These are phyloP conservation scores for Herpetospermum pedunculosum DNA, from an alignment of 306 rosid species.

Conservation along the genomic window DNA sequence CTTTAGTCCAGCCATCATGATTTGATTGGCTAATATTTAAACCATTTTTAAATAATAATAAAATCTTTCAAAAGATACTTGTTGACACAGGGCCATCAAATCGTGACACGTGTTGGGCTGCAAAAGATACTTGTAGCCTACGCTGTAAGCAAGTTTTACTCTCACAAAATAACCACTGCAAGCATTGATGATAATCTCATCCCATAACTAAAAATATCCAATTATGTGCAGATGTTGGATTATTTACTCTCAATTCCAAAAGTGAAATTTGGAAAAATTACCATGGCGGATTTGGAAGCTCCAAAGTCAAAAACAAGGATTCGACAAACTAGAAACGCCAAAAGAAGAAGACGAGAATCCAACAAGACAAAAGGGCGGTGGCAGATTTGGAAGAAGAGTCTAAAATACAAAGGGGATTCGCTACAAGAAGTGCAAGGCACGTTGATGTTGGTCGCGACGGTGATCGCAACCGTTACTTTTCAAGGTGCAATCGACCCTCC, in stretches of 20 bases:
- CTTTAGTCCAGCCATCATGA: no score
- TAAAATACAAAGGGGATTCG: not conserved
- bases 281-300: not conserved
- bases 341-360: not conserved
- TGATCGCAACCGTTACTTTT: not conserved
- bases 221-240: not conserved
- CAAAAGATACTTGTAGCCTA: no score
- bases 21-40: no score
- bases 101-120: no score
- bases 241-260: not conserved
- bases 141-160: no score
- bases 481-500: not conserved
- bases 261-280: not conserved
- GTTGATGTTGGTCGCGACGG: not conserved
- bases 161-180: no score
- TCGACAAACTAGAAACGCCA: not conserved
- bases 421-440: not conserved
- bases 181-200: no score
- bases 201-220: no score
- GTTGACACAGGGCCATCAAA: no score
- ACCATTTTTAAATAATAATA: no score
- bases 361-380: not conserved
- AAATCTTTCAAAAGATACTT: no score
- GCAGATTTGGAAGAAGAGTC: not conserved
- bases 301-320: not conserved